Evolutionary conservation across 306 rosid genomes (phyloP).

Genomic region (Quercus engelmannii): DNA sequence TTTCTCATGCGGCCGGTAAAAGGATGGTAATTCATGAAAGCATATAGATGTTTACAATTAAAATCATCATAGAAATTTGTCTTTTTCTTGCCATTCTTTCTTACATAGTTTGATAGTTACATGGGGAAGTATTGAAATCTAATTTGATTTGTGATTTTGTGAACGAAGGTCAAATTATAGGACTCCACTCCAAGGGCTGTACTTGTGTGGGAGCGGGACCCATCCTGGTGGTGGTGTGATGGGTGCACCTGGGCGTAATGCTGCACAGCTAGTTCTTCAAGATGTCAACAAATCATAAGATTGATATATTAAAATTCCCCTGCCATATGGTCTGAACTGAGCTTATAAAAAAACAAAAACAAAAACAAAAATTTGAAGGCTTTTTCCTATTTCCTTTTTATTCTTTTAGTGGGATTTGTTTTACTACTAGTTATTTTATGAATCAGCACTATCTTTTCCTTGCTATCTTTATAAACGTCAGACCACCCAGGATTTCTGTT

Average conservation of each 20-base stretch:
- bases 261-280: slow-evolving; percentile 71
- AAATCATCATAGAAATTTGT: not conserved
- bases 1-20: slow-evolving; percentile 79
- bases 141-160: slow-evolving; percentile 17
- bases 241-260: slow-evolving; percentile 94
- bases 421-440: not conserved
- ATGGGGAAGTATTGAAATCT: not conserved
- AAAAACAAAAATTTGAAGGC: not conserved
- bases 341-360: too few species aligned
- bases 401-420: not conserved
- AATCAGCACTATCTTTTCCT: not conserved
- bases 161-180: slow-evolving; percentile 67
- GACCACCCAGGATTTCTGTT: not conserved
- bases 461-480: not conserved
- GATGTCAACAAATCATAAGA: slow-evolving; percentile 32
- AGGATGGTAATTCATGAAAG: slow-evolving; percentile 63
- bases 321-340: not conserved
- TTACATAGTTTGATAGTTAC: not conserved
- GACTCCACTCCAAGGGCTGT: slow-evolving; percentile 69
- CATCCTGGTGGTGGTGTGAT: slow-evolving; percentile 99
- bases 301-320: not conserved
- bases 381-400: not conserved
- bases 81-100: not conserved
- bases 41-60: not conserved
- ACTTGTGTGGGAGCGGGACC: slow-evolving; percentile 78